A percentile compares a stretch with the other conserved stretches of the same genome.
phyloP scores from a whole-genome alignment of 208 protist genomes.

The Crithidia thermophila region DNA sequence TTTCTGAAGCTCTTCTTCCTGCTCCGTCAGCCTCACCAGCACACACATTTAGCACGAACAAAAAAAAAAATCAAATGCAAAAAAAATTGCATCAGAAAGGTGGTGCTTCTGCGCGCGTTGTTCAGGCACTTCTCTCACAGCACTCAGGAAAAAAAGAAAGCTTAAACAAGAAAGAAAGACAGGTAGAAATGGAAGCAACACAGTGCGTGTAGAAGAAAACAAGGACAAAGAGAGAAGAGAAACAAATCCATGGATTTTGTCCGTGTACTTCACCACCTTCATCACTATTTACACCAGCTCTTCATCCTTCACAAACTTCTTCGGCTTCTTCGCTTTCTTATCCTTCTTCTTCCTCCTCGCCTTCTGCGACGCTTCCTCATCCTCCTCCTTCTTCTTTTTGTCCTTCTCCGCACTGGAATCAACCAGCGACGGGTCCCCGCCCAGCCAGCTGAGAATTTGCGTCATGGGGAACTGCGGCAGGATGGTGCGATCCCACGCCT shows the following conservation, averaged over 20 bases:
- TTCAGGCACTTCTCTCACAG: too few species aligned
- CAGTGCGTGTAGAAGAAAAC: background rate
- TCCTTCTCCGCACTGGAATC: background rate
- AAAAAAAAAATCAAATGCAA: too few species aligned
- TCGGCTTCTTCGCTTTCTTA: background rate
- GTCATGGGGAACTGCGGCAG: constrained; percentile 30
- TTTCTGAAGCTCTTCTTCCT: too few species aligned
- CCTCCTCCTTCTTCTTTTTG: background rate
- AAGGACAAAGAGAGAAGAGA: background rate
- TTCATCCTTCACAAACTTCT: background rate
- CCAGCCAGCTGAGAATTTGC: constrained; percentile 1
- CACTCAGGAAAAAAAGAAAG: constrained; percentile 1
- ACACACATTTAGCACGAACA: too few species aligned
- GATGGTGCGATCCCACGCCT: constrained; percentile 31
- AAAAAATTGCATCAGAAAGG: too few species aligned
- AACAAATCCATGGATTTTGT: too few species aligned
- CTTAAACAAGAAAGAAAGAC: background rate
- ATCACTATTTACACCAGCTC: background rate
- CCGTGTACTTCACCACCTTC: too few species aligned
- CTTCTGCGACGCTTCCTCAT: background rate
- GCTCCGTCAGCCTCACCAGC: too few species aligned
- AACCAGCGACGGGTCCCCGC: background rate
- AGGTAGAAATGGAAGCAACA: background rate
- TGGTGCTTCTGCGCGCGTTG: too few species aligned
- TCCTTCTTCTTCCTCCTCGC: constrained; percentile 1